Base-by-base conservation (phyloP, 371 early-diverging fungal genomes). In the Coemansia sp. region DNA sequence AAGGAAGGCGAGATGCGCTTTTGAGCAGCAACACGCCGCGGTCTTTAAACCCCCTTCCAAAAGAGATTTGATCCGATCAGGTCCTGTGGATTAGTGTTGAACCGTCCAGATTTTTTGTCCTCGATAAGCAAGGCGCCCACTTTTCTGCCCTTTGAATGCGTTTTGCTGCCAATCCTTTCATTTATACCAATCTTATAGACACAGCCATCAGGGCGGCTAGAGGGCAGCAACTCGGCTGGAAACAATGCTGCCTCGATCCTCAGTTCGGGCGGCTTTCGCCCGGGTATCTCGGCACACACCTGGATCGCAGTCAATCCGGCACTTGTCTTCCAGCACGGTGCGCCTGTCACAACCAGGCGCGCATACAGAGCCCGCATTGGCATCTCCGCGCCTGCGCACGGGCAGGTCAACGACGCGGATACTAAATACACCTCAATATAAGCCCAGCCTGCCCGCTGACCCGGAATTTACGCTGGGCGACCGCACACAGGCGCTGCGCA, bases 401-500 rank as follows among this genome's bases (percentile, higher is more conserved):
- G 16, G 16, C 45, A n/a, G n/a, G 5, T 45, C 45, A 16, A 20
- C 14, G 16, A 45, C 14, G 14, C 14, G 16, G 16, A n/a, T 45
- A n/a, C 14, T 45, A 45, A 16, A 20, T n/a, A 20, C 45, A 16
- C 2, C 45, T 16, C 8, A 45, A 5, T 8, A 7, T 8, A 16
- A 20, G 16, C 8, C 45, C 3, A 45, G 26, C 1, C 16, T 45
- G 5, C 7, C 45, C 3, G 5, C 6, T 0, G 45, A 16, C 45
- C 45, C n/a, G 45, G 16, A 16, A 14, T 8, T 4, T 4, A 11
- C 39, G 33, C 31, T 6, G 9, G 56, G 33, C 11, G 42, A 31
- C 39, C 68, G 67, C n/a, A 10, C 36, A 14, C 31, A 26, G 11
- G 63, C 69, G 8, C 47, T 71, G 14, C 48, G 31, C 1, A 34